These are phyloP conservation scores for Coriolopsis trogii DNA, from an alignment of 1,284 basidiomycete genomes.

Conservation along the genomic window DNA sequence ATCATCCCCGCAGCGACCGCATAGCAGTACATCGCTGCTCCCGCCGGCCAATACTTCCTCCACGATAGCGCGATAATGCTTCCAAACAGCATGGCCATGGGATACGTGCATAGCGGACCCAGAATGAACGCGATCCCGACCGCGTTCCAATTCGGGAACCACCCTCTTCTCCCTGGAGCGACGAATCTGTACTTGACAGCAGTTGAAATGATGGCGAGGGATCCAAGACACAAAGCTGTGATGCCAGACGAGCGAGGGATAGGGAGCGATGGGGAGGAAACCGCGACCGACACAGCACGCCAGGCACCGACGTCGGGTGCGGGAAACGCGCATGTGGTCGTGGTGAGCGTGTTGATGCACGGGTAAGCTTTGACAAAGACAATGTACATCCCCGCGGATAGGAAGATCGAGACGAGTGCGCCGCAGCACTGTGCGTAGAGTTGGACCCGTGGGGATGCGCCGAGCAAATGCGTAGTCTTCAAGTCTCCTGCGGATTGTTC, in stretches of 20 bases:
- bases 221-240: conserved; percentile 58
- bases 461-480: conserved; percentile 72
- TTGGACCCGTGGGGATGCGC: conserved; percentile 67
- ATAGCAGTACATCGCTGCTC: conserved; percentile 24
- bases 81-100: conserved; percentile 28
- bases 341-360: conserved; percentile 49
- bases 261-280: conserved; percentile 49
- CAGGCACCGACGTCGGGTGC: conserved; percentile 66
- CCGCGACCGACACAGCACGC: conserved; percentile 63
- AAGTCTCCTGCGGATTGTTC: conserved; percentile 53
- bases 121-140: conserved; percentile 30
- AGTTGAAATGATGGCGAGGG: conserved; percentile 19
- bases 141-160: conserved; percentile 30
- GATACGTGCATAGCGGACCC: conserved; percentile 28
- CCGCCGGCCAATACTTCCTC: conserved; percentile 19
- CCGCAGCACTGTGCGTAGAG: conserved; percentile 65
- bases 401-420: conserved; percentile 59
- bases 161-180: conserved; percentile 12
- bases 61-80: conserved; percentile 21
- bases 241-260: conserved; percentile 60
- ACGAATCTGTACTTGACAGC: conserved; percentile 22
- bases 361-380: conserved; percentile 68
- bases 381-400: conserved; percentile 60
- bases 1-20: conserved; percentile 30
- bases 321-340: conserved; percentile 31